Evolutionary conservation across 345 rosid species (phyloP).

Genomic region (Laguncularia racemosa): DNA sequence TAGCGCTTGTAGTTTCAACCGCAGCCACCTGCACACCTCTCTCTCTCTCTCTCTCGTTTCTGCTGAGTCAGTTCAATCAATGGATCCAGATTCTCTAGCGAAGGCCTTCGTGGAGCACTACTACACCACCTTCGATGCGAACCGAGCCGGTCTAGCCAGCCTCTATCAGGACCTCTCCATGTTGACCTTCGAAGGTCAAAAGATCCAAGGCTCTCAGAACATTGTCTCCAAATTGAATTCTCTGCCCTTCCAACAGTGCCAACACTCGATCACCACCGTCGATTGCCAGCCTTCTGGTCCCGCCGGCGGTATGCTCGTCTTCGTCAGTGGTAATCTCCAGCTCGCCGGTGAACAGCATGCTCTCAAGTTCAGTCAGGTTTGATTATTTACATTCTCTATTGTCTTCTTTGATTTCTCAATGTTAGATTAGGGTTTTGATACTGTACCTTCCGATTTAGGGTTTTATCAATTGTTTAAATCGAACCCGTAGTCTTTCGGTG

Average conservation of each 20-base stretch:
- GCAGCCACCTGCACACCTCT: too few species aligned
- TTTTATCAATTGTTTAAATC: neutral
- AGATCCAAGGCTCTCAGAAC: slow-evolving; percentile 70
- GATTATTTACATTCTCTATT: slow-evolving; percentile 2
- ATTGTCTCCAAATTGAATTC: slow-evolving; percentile 76
- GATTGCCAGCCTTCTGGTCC: slow-evolving; percentile 99
- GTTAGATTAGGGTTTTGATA: neutral
- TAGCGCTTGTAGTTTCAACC: too few species aligned
- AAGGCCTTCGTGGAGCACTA: slow-evolving; percentile 94
- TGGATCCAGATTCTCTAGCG: slow-evolving; percentile 82
- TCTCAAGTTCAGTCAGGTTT: slow-evolving; percentile 94
- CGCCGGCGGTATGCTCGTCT: slow-evolving; percentile 82
- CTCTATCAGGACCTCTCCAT: slow-evolving; percentile 81
- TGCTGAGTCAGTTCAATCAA: slow-evolving; percentile 2
- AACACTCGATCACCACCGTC: slow-evolving; percentile 75
- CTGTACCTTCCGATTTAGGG: neutral
- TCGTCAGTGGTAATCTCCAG: slow-evolving; percentile 87
- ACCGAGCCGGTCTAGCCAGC: slow-evolving; percentile 49
- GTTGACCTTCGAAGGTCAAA: slow-evolving; percentile 94
- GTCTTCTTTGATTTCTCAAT: neutral
- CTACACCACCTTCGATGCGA: slow-evolving; percentile 75
- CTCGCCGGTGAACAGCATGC: slow-evolving; percentile 90
- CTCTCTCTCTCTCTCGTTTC: too few species aligned
- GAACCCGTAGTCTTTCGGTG: too few species aligned
- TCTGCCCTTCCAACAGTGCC: slow-evolving; percentile 93